A percentile compares a stretch with the other conserved stretches of the same genome.
Evolutionary conservation across 345 rosid species (phyloP).

Genomic region (Populus tremula): DNA sequence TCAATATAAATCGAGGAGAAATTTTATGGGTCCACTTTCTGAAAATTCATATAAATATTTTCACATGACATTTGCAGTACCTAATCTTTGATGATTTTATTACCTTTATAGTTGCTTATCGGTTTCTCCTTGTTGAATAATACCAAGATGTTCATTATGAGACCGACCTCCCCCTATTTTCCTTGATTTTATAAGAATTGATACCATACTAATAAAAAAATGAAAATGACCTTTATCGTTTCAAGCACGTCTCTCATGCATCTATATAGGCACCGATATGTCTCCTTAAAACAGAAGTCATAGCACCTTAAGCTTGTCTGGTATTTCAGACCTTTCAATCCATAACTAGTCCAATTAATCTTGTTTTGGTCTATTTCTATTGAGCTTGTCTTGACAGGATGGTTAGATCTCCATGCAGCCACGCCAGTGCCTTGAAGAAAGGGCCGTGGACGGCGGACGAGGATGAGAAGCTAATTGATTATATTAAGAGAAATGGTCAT

Average conservation of each 20-base stretch:
- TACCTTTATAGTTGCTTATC: not conserved
- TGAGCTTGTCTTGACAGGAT: not conserved
- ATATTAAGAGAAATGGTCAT: conserved; percentile 11
- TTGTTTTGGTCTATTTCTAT: not conserved
- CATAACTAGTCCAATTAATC: not conserved
- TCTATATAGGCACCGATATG: conserved; percentile 18
- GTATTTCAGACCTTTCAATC: not conserved
- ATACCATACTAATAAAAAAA: not conserved
- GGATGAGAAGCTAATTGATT: conserved; percentile 10
- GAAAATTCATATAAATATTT: not conserved
- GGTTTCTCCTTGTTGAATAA: not conserved
- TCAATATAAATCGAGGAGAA: not conserved
- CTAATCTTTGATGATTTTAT: conserved; percentile 17
- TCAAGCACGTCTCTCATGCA: conserved; percentile 21
- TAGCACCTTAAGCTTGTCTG: not conserved
- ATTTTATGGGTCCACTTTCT: not conserved
- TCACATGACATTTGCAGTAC: conserved; percentile 12
- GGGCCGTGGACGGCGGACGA: conserved; percentile 26
- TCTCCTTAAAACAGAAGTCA: not conserved
- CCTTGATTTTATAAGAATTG: conserved; percentile 1
- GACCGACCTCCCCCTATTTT: not conserved
- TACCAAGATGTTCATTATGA: not conserved
- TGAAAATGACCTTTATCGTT: conserved; percentile 18
- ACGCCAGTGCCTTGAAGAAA: conserved; percentile 13
- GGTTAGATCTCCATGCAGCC: conserved; percentile 15